A percentile compares a stretch with the other conserved stretches of the same genome.
phyloP scores from a whole-genome alignment of 164 flowering plant species.

The Liquidambar formosana region DNA sequence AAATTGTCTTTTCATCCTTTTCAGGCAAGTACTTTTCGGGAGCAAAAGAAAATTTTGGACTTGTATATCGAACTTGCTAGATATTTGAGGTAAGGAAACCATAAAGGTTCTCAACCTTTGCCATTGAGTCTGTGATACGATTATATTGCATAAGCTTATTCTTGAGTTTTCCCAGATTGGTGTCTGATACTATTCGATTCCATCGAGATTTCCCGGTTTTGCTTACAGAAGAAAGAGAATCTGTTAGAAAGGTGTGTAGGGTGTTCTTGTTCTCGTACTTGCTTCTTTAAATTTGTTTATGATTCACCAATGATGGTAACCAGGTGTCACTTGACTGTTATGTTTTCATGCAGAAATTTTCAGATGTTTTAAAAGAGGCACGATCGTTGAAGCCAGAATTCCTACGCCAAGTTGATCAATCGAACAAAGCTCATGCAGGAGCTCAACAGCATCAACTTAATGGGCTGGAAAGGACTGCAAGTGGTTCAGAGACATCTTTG shows the following conservation, averaged over 20 bases:
- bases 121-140: background rate
- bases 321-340: slow-evolving; percentile 10
- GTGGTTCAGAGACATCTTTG: slow-evolving; percentile 23
- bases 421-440: slow-evolving; percentile 35
- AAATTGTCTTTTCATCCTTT: slow-evolving; percentile 2
- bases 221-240: slow-evolving; percentile 46
- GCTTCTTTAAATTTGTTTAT: background rate
- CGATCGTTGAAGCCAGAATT: slow-evolving; percentile 74
- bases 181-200: slow-evolving; percentile 87
- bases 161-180: slow-evolving; percentile 53
- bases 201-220: slow-evolving; percentile 83
- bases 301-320: background rate
- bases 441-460: slow-evolving; percentile 33
- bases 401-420: slow-evolving; percentile 47
- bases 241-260: slow-evolving; percentile 55
- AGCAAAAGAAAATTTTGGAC: slow-evolving; percentile 81
- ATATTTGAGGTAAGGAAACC: slow-evolving; percentile 71
- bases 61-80: slow-evolving; percentile 86
- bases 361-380: slow-evolving; percentile 66
- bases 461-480: slow-evolving; percentile 27
- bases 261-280: background rate
- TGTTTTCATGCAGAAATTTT: slow-evolving; percentile 52
- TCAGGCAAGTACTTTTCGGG: slow-evolving; percentile 85
- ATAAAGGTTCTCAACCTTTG: background rate
- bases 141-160: slow-evolving; percentile 11